A percentile compares a stretch with the other conserved stretches of the same genome.
phyloP scores from a whole-genome alignment of 306 rosid genomes.

The Corylus avellana region DNA sequence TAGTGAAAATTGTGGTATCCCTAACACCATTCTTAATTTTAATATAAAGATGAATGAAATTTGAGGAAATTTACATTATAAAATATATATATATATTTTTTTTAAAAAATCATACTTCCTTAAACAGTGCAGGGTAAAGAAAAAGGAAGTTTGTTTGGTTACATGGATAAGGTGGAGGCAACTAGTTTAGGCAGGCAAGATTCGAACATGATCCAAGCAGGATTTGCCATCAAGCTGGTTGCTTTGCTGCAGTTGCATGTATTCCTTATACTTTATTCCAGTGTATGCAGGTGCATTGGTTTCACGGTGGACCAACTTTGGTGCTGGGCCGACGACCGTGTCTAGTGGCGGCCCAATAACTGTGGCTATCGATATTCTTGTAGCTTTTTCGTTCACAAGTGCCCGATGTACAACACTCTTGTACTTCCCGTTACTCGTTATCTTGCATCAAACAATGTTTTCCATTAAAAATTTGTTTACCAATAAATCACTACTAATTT shows the following conservation, averaged over 20 bases:
- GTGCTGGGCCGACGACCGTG: conserved; percentile 39
- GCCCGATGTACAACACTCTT: conserved; percentile 36
- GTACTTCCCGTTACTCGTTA: conserved; percentile 39
- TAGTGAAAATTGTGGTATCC: no score
- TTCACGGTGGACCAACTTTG: conserved; percentile 39
- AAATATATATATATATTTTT: no score
- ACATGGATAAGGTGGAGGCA: not conserved
- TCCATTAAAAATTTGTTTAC: not conserved
- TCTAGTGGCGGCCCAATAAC: conserved; percentile 28
- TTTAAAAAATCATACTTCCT: no score
- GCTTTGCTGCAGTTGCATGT: conserved; percentile 39
- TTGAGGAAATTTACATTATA: no score
- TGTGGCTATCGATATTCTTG: conserved; percentile 25
- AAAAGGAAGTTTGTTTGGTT: not conserved
- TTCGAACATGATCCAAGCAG: conserved; percentile 35
- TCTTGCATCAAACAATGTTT: conserved; percentile 3
- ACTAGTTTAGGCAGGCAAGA: not conserved
- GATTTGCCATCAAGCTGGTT: conserved; percentile 34
- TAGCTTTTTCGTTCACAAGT: conserved; percentile 31
- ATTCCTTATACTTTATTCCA: conserved; percentile 41
- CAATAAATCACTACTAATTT: no score
- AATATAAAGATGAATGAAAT: no score
- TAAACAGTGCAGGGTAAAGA: not conserved
- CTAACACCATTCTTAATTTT: no score
- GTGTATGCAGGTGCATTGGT: conserved; percentile 36